Evolutionary conservation across 176 grass and related monocot species (phyloP), one percentile per base, ranked within the genome.

Genomic region (Oryza nivara): DNA sequence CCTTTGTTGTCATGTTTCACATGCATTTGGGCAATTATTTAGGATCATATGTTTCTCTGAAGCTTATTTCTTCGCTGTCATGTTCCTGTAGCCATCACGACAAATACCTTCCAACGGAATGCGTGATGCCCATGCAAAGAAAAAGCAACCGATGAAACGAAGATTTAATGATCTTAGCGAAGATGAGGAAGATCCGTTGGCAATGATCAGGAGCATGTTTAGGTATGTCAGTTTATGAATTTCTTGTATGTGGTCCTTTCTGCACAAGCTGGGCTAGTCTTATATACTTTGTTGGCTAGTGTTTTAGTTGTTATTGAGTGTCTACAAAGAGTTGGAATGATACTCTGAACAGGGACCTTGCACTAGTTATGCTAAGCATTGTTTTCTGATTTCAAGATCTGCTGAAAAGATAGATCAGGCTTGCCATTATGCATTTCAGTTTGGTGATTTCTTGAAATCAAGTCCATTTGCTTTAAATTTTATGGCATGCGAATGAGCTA

Each of bases 181-280:
- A 7, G 89, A 89, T 16, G 96, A 90, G 77, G 87, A 87, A 58
- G 84, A 89, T 10, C 70, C 89, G 14, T 68, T 93, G 49, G 88
- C 73, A 77, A 89, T 98, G 91, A 93, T 99, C 46, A 84, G 96
- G 82, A 90, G 83, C 49, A 90, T 95, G 89, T 90, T 95, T 22
- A 71, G 90, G 93, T 95, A 92, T 81, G 85, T 23, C 43, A 65
- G 56, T 51, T 12, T 28, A 43, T 69, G 66, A 26, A 70, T 70
- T 19, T 93, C 22, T 79, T 68, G n/a, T 70, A 61, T 63, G 19
- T 65, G 64, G 12, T 49, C 51, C 17, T 66, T 74, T 28, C 4
- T 61, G 15, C 75, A 16, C 28, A 51, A 63, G 47, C 38, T 40
- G 15, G 30, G 15, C 41, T 74, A 54, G 16, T 65, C 2, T 40